Conservation (phyloP, 805 yeast genomes). For the Metschnikowia anglica region DNA sequence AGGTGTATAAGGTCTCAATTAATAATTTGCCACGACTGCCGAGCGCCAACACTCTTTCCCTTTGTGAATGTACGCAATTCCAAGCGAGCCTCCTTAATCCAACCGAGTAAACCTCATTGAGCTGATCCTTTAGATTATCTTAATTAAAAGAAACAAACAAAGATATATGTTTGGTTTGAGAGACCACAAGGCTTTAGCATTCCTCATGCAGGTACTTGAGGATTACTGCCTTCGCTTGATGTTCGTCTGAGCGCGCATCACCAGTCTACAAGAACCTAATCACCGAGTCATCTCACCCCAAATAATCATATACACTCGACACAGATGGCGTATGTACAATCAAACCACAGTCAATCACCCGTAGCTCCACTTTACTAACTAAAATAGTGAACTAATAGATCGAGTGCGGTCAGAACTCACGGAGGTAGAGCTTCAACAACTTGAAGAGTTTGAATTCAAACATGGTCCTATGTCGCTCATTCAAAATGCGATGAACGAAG, state of each 20-base stretch:
- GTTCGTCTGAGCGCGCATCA: slow-evolving; percentile 1
- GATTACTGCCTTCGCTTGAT: not conserved
- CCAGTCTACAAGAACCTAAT: not conserved
- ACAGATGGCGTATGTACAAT: slow-evolving; percentile 22
- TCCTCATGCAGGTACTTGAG: slow-evolving; percentile 1
- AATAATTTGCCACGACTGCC: no score
- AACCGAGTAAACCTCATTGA: no score
- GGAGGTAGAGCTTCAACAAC: slow-evolving; percentile 70
- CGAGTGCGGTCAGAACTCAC: slow-evolving; percentile 79
- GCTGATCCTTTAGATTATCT: no score
- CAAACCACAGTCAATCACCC: not conserved
- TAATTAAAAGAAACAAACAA: no score
- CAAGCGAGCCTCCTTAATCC: no score
- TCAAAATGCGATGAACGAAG: slow-evolving; percentile 75
- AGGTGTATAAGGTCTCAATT: no score
- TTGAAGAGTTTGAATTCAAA: slow-evolving; percentile 86
- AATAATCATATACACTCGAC: not conserved
- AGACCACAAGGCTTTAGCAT: not conserved
- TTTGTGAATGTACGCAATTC: no score
- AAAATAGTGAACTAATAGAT: slow-evolving; percentile 58
- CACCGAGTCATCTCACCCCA: not conserved
- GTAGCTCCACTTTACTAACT: slow-evolving; percentile 29
- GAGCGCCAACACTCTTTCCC: no score
- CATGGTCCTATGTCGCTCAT: slow-evolving; percentile 90
- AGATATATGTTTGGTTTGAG: not conserved